These are phyloP conservation scores for Cokeromyces recurvatus DNA, from an alignment of 371 early-diverging fungal genomes.

Conservation along the genomic window DNA sequence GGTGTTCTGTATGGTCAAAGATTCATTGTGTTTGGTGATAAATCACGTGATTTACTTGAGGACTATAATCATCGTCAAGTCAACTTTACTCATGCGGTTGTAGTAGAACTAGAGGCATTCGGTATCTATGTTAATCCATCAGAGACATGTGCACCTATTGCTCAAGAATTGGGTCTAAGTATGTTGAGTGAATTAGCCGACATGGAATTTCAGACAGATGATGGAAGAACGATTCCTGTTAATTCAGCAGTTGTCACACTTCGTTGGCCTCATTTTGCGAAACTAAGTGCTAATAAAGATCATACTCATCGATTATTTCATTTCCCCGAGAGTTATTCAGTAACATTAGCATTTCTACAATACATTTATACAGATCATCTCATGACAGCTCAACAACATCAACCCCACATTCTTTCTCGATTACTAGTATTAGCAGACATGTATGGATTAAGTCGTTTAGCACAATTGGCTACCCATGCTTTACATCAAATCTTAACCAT, in stretches of 20 bases:
- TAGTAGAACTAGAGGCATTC: slow-evolving; percentile 64
- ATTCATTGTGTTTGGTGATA: slow-evolving; percentile 1
- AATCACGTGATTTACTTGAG: slow-evolving; percentile 52
- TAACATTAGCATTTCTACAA: slow-evolving; percentile 64
- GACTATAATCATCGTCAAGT: slow-evolving; percentile 74
- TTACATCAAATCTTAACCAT: slow-evolving; percentile 66
- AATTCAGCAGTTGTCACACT: slow-evolving; percentile 62
- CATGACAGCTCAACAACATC: slow-evolving; percentile 61
- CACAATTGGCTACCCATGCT: slow-evolving; percentile 57
- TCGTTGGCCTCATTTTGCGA: slow-evolving; percentile 66
- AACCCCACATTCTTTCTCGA: slow-evolving; percentile 59
- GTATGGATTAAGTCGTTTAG: slow-evolving; percentile 54
- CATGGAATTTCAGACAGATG: slow-evolving; percentile 59
- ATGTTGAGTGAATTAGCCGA: slow-evolving; percentile 68
- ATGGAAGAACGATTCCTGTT: slow-evolving; percentile 56
- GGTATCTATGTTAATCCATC: slow-evolving; percentile 48
- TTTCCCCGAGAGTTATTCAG: slow-evolving; percentile 62
- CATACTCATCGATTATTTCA: slow-evolving; percentile 12
- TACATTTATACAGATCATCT: slow-evolving; percentile 72
- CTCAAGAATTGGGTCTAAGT: slow-evolving; percentile 53
- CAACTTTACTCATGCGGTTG: slow-evolving; percentile 58
- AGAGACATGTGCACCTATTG: slow-evolving; percentile 32
- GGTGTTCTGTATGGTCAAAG: slow-evolving; percentile 24
- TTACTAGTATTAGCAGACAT: slow-evolving; percentile 60
- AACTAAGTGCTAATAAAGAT: slow-evolving; percentile 27